Evolutionary conservation across 495 filamentous ascomycete genomes (phyloP), one percentile per base, ranked within the genome.

Genomic region (Hypoxylon trugodes): DNA sequence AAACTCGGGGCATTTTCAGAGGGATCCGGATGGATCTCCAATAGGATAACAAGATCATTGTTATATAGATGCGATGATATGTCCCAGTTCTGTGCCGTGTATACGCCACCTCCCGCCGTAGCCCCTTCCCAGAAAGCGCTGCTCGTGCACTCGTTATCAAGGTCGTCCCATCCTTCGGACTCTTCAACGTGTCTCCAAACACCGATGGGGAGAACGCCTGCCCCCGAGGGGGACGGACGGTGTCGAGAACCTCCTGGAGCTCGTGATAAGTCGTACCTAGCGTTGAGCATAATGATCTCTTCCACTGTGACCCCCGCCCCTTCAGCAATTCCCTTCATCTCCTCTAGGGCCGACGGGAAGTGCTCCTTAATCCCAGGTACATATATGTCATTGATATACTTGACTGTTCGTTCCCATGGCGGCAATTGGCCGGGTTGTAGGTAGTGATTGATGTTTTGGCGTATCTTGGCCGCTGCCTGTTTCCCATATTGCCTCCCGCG

Each of bases 31-130:
- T 72, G 63, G 4, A 72, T 49, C 40, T 74, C 69, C 16, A 74
- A 67, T 13, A 65, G 66, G 15, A 74, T 59, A 18, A 66, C 61
- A 6, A 46, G 21, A 33, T 74, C 66, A 19, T 60, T 51, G 15
- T 43, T 38, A 9, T 41, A 68, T 12, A 74, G 60, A 32, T 56
- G 63, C 19, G 57, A 35, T 10, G 63, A 69, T 54, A 72, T 74
- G 42, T 74, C 71, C 71, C 69, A 74, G 43, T 74, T 74, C 38
- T 74, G 71, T n/a, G 51, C 47, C 12, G 46, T 63, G 22, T 68
- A 54, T 1, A 58, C 56, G 43, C 60, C 54, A 8, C 71, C 60
- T 21, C 40, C 25, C 7, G 19, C 37, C 5, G 67, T 70, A 7
- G 64, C 19, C 16, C 21, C 19, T 15, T 38, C 8, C 33, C 30